Percentiles rank a stretch among this genome's conserved stretches.
phyloP scores from a whole-genome alignment of 371 early-diverging fungal genomes.

The Syncephalis fuscata region DNA sequence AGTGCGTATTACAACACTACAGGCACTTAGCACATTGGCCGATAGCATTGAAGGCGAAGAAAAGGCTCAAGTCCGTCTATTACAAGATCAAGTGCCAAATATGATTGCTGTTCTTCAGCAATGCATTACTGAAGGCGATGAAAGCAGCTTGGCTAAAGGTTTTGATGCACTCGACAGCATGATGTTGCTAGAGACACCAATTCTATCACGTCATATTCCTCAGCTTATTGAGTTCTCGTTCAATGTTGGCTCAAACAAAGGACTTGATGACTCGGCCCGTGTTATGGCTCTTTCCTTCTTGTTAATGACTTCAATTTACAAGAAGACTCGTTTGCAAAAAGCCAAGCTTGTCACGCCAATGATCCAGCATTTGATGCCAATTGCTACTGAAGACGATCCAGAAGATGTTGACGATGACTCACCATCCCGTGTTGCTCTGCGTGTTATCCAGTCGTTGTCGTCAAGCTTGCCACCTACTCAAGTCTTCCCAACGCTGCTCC shows the following conservation, averaged over 20 bases:
- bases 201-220: slow-evolving; percentile 56
- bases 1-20: slow-evolving; percentile 62
- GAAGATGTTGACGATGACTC: slow-evolving; percentile 76
- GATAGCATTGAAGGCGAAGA: slow-evolving; percentile 63
- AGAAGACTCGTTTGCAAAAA: slow-evolving; percentile 63
- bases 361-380: slow-evolving; percentile 60
- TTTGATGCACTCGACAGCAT: slow-evolving; percentile 73
- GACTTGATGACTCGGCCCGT: slow-evolving; percentile 48
- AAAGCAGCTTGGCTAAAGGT: slow-evolving; percentile 49
- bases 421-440: slow-evolving; percentile 19
- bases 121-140: slow-evolving; percentile 47
- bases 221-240: slow-evolving; percentile 66
- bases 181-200: slow-evolving; percentile 60
- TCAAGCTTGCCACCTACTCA: slow-evolving; percentile 72
- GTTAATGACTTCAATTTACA: slow-evolving; percentile 16
- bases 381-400: slow-evolving; percentile 68
- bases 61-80: slow-evolving; percentile 42
- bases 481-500: slow-evolving; percentile 63
- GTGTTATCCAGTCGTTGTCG: slow-evolving; percentile 57
- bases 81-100: slow-evolving; percentile 53
- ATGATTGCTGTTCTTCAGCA: slow-evolving; percentile 73
- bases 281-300: slow-evolving; percentile 63
- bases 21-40: slow-evolving; percentile 68
- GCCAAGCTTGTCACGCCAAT: slow-evolving; percentile 58
- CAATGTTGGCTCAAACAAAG: slow-evolving; percentile 41